phyloP scores from a whole-genome alignment of 805 yeast genomes.

The Wickerhamomyces queroliae region DNA sequence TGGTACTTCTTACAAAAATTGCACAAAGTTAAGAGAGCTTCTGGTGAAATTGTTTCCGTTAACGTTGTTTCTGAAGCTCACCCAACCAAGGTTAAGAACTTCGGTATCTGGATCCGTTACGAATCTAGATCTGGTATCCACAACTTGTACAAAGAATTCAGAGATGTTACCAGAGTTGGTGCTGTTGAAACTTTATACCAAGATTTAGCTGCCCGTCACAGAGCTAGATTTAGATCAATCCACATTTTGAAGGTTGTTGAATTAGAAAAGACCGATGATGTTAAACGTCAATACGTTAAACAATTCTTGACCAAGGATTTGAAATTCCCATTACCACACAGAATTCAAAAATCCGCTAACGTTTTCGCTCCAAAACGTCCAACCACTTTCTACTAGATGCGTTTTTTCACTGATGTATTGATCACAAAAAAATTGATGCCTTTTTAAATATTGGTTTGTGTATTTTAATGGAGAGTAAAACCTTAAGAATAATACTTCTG shows the following conservation, averaged over 20 bases:
- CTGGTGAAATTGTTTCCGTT: conserved; percentile 97
- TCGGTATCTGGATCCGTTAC: conserved; percentile 99
- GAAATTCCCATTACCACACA: conserved; percentile 99
- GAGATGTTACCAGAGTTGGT: conserved; percentile 98
- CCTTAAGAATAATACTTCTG: background rate
- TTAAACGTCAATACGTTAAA: conserved; percentile 98
- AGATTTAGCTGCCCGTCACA: conserved; percentile 99
- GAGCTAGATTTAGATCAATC: conserved; percentile 99
- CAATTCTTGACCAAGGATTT: conserved; percentile 93
- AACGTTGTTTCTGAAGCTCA: conserved; percentile 88
- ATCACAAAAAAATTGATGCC: conserved; percentile 3
- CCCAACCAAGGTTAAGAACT: conserved; percentile 99
- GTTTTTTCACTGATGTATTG: conserved; percentile 1
- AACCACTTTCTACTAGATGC: conserved; percentile 87
- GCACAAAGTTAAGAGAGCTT: conserved; percentile 99
- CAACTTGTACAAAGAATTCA: conserved; percentile 99
- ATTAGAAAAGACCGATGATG: conserved; percentile 95
- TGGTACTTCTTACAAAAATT: conserved; percentile 99
- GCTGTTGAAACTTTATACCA: conserved; percentile 98
- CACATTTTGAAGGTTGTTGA: conserved; percentile 99
- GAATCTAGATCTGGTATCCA: conserved; percentile 99
- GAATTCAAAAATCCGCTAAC: conserved; percentile 86
- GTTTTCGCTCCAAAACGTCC: conserved; percentile 92
- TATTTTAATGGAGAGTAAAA: conserved; percentile 4
- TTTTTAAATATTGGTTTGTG: conserved; percentile 5